Percentiles rank a stretch among this genome's conserved stretches.
Evolutionary conservation across 306 rosid species (phyloP).

Genomic region (Vigna unguiculata): DNA sequence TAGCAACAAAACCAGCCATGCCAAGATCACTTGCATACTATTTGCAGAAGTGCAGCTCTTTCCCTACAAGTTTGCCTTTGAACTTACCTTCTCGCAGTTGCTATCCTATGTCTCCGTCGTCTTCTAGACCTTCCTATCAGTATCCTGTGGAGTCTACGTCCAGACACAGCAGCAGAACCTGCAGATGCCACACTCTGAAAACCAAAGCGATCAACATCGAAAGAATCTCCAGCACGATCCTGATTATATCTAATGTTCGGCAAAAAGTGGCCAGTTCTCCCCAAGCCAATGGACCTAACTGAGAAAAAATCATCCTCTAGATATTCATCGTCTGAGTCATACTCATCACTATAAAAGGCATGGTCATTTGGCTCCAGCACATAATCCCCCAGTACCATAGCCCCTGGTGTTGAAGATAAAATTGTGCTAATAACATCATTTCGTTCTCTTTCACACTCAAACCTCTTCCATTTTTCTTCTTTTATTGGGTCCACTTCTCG

Average conservation of each 20-base stretch:
- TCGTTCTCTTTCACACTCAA: conserved; percentile 89
- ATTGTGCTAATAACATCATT: conserved; percentile 96
- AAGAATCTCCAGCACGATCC: conserved; percentile 48
- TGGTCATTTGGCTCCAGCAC: conserved; percentile 82
- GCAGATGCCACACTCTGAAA: conserved; percentile 53
- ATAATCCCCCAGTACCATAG: conserved; percentile 91
- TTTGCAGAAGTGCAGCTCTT: conserved; percentile 35
- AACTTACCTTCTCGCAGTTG: conserved; percentile 46
- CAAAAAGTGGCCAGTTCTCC: conserved; percentile 55
- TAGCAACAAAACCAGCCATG: conserved; percentile 41
- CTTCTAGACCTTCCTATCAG: conserved; percentile 59
- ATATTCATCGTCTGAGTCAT: conserved; percentile 68
- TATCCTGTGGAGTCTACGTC: conserved; percentile 59
- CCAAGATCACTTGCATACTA: conserved; percentile 32
- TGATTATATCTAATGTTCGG: conserved; percentile 56
- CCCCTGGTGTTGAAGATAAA: conserved; percentile 87
- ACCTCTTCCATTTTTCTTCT: conserved; percentile 90
- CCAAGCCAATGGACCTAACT: conserved; percentile 58
- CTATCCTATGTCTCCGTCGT: conserved; percentile 59
- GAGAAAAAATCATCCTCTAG: conserved; percentile 63
- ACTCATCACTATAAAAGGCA: conserved; percentile 66
- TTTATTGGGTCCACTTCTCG: conserved; percentile 87
- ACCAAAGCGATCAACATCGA: conserved; percentile 55
- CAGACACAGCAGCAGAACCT: conserved; percentile 58
- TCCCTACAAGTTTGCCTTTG: conserved; percentile 28